Evolutionary conservation across 805 yeast species (phyloP).

Genomic region (Pichia heedii): DNA sequence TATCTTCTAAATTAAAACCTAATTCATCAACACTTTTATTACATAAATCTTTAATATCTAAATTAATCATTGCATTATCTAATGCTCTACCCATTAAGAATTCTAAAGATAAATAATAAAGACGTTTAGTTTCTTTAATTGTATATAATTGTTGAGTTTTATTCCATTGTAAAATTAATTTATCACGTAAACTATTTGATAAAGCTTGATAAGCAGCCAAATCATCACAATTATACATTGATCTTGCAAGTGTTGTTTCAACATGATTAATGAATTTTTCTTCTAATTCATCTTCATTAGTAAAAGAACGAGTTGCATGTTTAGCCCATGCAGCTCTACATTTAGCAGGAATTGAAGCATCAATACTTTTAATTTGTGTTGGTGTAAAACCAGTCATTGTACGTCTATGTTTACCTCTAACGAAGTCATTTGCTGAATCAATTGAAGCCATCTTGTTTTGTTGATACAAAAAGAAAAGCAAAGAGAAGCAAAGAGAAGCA

Average conservation of each 20-base stretch:
- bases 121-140: constrained; percentile 70
- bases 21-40: constrained; percentile 51
- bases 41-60: constrained; percentile 56
- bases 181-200: constrained; percentile 69
- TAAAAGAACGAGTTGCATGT: constrained; percentile 46
- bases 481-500: background rate
- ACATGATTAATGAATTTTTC: constrained; percentile 70
- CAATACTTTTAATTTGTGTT: constrained; percentile 76
- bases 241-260: constrained; percentile 85
- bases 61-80: constrained; percentile 86
- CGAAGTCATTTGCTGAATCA: background rate
- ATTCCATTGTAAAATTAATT: constrained; percentile 80
- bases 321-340: constrained; percentile 74
- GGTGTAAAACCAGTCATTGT: constrained; percentile 89
- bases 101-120: constrained; percentile 80
- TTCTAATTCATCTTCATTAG: constrained; percentile 51
- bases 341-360: constrained; percentile 68
- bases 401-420: constrained; percentile 42
- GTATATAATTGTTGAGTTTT: constrained; percentile 89
- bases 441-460: constrained; percentile 4
- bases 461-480: no score
- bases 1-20: constrained; percentile 83
- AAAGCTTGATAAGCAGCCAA: constrained; percentile 91
- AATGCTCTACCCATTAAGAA: constrained; percentile 91
- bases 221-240: constrained; percentile 84